These are phyloP conservation scores for Heliocybe sulcata DNA, from an alignment of 1,284 basidiomycete species.

Conservation along the genomic window DNA sequence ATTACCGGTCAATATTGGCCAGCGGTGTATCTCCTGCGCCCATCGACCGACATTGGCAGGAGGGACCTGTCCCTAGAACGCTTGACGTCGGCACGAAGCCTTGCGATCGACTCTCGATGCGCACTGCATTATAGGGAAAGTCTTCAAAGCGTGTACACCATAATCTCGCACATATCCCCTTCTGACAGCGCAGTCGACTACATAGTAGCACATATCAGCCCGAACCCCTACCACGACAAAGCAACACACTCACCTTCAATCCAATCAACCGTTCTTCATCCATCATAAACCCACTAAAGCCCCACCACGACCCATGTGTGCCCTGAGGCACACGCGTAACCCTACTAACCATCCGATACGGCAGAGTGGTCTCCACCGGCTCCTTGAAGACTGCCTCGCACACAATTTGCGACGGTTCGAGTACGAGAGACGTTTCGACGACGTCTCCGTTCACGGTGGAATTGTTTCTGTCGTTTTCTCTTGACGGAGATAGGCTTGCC, in stretches of 20 bases:
- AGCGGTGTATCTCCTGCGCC: too few relatives aligned
- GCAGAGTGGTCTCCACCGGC: not conserved
- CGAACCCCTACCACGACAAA: not conserved
- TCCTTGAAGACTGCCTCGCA: not conserved
- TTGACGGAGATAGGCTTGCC: too few relatives aligned
- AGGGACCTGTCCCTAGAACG: too few relatives aligned
- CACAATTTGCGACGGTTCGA: not conserved
- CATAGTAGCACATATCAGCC: not conserved
- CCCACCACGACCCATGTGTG: not conserved
- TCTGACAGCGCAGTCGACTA: constrained; percentile 14
- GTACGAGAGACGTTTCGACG: not conserved
- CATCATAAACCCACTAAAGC: constrained; percentile 22
- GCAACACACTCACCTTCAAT: constrained; percentile 19
- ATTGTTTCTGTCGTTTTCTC: not conserved
- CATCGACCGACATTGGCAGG: too few relatives aligned
- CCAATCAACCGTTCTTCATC: constrained; percentile 24
- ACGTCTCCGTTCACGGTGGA: not conserved
- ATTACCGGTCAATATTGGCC: too few relatives aligned
- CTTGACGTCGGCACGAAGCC: too few relatives aligned
- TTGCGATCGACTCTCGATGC: too few relatives aligned
- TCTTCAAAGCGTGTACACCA: constrained; percentile 19
- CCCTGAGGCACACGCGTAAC: not conserved
- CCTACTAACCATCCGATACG: not conserved
- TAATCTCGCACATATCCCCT: constrained; percentile 17
- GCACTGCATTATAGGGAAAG: not conserved